Percentiles rank a stretch among this genome's conserved stretches.
Conservation (phyloP, 2,329 filamentous ascomycete species). For the Ophiostoma pallidulum region DNA sequence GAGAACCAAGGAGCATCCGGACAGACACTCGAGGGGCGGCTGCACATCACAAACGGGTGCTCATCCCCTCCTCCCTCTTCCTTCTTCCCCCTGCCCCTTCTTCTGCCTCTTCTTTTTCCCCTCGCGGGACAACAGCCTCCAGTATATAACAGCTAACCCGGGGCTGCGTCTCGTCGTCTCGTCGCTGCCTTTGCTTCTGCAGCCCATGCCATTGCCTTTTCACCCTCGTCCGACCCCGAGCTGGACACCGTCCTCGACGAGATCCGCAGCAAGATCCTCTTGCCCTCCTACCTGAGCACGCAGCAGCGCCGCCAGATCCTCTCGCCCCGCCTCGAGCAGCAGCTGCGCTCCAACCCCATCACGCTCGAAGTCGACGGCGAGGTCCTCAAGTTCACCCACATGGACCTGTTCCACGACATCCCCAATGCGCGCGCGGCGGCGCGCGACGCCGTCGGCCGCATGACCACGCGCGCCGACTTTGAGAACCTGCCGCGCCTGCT, state of each 20-base stretch:
- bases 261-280: slow-evolving; percentile 50
- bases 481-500: slow-evolving; percentile 42
- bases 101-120: too few relatives aligned
- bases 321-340: slow-evolving; percentile 34
- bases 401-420: slow-evolving; percentile 33
- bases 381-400: slow-evolving; percentile 40
- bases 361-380: slow-evolving; percentile 50
- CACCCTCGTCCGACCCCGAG: slow-evolving; percentile 40
- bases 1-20: too few relatives aligned
- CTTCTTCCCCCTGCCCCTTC: too few relatives aligned
- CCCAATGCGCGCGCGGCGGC: slow-evolving; percentile 34
- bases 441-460: slow-evolving; percentile 30
- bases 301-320: slow-evolving; percentile 46
- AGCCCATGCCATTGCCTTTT: slow-evolving; percentile 35
- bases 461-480: slow-evolving; percentile 42
- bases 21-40: too few relatives aligned
- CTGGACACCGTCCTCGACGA: slow-evolving; percentile 43
- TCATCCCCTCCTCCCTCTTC: too few relatives aligned
- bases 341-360: slow-evolving; percentile 45
- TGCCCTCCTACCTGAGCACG: slow-evolving; percentile 49
- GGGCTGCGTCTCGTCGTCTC: background rate
- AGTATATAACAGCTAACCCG: slow-evolving; percentile 7
- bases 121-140: too few relatives aligned
- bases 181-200: background rate
- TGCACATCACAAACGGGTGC: too few relatives aligned